These are phyloP conservation scores for Salvia hispanica DNA, from an alignment of 257 asterid genomes.

Conservation along the genomic window DNA sequence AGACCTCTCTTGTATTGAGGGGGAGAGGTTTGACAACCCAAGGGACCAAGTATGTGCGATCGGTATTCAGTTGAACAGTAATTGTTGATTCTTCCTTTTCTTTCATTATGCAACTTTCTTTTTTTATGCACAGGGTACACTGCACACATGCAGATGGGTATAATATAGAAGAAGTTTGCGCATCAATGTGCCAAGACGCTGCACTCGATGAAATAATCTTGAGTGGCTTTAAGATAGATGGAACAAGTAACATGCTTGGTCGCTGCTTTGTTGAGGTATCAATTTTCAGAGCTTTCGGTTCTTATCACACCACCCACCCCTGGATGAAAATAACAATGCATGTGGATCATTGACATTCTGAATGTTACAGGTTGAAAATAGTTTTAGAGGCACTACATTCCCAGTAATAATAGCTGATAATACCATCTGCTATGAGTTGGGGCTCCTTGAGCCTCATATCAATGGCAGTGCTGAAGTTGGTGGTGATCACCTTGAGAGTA, in stretches of 20 bases:
- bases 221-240: constrained; percentile 51
- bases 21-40: constrained; percentile 62
- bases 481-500: constrained; percentile 28
- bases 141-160: constrained; percentile 66
- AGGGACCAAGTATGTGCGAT: constrained; percentile 63
- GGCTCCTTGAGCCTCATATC: constrained; percentile 66
- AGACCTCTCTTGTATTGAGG: constrained; percentile 64
- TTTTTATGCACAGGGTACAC: constrained; percentile 56
- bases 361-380: constrained; percentile 63
- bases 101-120: constrained; percentile 3
- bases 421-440: constrained; percentile 67
- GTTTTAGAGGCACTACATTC: constrained; percentile 57
- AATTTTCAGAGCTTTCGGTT: not conserved
- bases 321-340: not conserved
- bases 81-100: not conserved
- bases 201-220: constrained; percentile 51
- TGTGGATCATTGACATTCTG: constrained; percentile 3
- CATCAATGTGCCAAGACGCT: constrained; percentile 36
- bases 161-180: constrained; percentile 37
- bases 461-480: constrained; percentile 28
- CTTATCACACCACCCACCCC: too few species aligned
- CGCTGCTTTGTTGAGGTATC: constrained; percentile 86
- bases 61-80: constrained; percentile 6
- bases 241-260: constrained; percentile 47
- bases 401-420: constrained; percentile 82